Base-by-base conservation (phyloP, 2,329 filamentous ascomycete species). In the Botrytis deweyae region DNA sequence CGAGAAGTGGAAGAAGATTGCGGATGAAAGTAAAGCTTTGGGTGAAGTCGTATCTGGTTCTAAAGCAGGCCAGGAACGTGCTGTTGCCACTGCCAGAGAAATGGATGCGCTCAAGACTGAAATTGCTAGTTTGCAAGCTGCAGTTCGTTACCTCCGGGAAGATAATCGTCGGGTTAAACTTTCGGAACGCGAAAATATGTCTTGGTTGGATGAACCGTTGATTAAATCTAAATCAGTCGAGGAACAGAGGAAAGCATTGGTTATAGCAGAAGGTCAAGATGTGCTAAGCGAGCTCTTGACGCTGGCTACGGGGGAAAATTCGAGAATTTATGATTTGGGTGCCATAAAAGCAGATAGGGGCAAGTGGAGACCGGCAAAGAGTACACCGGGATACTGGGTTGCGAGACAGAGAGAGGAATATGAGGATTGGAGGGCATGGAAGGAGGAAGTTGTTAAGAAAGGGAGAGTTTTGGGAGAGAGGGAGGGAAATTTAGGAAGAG, bases 61-160 rank as follows among this genome's bases (percentile, higher is more conserved):
- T 74, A 88, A 88, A 82, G 86, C 88, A 18, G 88, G 89, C 36
- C 87, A 91, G 79, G 89, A 92, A 80, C 88, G 89, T 40, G 90
- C 91, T 42, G 90, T 92, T 65, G 89, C 90, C 7, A 92, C 90
- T 1, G 90, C 90, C 42, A 88, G 90, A 71, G 92, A 95, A 81
- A 90, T 94, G 83, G 91, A 94, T 77, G 85, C 85, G 16, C 88
- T 95, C 77, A 90, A 91, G 81, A 87, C 87, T 77, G 91, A 95
- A 74, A 90, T 94, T 78, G 86, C 86, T 72, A 86, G 85, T 77
- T 82, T 92, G 73, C 87, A 93, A 80, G 87, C 88, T 2, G 90
- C 91, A 1, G 88, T 93, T 64, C 87, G 90, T 18, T 92, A 90
- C 81, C 85, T 94, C 44, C 86, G 90, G 40, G 88, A 91, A 76